Evolutionary conservation across 2,329 filamentous ascomycete species (phyloP), one percentile per base, ranked within the genome.

Genomic region (Tympanopsis confertula): DNA sequence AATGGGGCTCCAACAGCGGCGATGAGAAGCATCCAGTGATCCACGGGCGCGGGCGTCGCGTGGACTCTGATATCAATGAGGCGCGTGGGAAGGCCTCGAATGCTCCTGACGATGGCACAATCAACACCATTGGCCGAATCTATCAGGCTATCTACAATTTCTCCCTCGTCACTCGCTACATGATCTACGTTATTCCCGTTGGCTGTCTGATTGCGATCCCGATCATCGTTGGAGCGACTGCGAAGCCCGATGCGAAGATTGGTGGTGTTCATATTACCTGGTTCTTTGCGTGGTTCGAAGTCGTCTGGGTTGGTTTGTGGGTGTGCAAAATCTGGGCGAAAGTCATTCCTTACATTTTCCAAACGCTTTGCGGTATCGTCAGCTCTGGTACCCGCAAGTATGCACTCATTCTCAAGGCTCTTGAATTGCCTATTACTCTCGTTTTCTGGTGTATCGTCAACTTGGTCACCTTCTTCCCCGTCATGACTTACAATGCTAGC

Each of bases 221-320:
- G 4, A 78, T 81, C 44, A 69, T 80, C 41, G 58, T 79, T 13
- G 72, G 74, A n/a, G 69, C 68, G 4, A 71, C 68, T 0, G 63
- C 50, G 24, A 62, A 66, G 20, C 49, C 52, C 20, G 41, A 62
- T 35, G 65, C 66, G 5, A 60, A 55, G 19, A 71, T 78, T 43
- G 71, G 69, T 13, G 67, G 67, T 17, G 72, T 78, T 4, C 57
- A 64, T 5, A 62, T 77, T 29, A 60, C 69, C 38, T 76, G 69
- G 65, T 74, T 81, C 56, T 81, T 78, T 57, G 65, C 67, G 14
- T 81, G 76, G 76, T 59, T 80, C 26, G 74, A 79, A 52, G 65
- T 79, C 35, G 62, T 79, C 38, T 81, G 76, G 76, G 56, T 75
- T 26, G 70, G 69, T 48, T 57, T 81, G 42, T 81, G 76, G 76